These are phyloP conservation scores for Plasmodium relictum DNA, from an alignment of 169 alveolate genomes.

Conservation along the genomic window DNA sequence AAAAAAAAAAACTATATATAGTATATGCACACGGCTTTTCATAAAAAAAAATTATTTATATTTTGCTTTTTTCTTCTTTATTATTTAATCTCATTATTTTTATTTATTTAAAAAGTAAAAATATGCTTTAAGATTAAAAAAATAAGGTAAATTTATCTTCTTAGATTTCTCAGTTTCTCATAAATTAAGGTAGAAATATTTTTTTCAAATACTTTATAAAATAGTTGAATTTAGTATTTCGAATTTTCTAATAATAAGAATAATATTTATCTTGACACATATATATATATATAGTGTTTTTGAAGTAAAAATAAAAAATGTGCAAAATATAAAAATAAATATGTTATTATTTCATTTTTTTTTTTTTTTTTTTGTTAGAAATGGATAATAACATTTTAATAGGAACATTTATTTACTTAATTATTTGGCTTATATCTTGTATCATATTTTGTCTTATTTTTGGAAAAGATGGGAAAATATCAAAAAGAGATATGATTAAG, in stretches of 20 bases:
- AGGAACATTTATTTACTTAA: conserved; percentile 36
- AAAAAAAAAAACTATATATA: no score
- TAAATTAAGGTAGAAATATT: not conserved
- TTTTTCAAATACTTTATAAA: not conserved
- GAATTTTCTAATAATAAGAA: no score
- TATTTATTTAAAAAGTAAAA: not conserved
- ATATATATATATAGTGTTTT: not conserved
- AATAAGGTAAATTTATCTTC: not conserved
- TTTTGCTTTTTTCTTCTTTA: not conserved
- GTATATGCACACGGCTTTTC: no score
- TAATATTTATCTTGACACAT: not conserved
- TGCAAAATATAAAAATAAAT: not conserved
- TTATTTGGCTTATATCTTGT: conserved; percentile 68
- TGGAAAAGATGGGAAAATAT: conserved; percentile 67
- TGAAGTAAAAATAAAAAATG: not conserved
- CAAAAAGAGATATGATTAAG: conserved; percentile 39
- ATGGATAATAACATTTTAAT: conserved; percentile 39
- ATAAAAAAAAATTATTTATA: no score
- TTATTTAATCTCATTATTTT: not conserved
- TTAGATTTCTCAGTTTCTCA: not conserved
- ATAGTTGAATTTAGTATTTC: not conserved
- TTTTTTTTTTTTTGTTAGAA: conserved; percentile 1
- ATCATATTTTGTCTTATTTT: conserved; percentile 57
- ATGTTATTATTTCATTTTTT: not conserved
- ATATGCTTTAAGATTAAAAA: conserved; percentile 5